Base-by-base conservation (phyloP, 306 rosid genomes). In the Herpetospermum pedunculosum region DNA sequence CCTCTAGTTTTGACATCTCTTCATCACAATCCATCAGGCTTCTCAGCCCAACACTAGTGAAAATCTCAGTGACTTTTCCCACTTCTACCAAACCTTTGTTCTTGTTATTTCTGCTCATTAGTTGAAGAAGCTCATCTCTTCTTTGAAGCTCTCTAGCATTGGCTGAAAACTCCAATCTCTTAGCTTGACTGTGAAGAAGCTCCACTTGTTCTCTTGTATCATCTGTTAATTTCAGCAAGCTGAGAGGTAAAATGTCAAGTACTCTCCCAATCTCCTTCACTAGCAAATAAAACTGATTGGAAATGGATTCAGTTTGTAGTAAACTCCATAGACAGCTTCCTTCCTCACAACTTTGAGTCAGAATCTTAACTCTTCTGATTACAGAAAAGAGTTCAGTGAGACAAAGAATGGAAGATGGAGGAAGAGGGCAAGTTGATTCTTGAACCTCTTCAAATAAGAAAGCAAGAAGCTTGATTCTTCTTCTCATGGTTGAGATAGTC, bases 181-280 rank as follows among this genome's bases (percentile, higher is more conserved):
- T 94, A 4, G 94, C 81, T 70, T 94, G 98, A 72, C 79, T 88
- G 72, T 86, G 92, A 41, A 94, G 90, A 75, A 94, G 88, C 84
- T 89, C 94, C 70, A 94, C 84, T 82, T 94, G 98, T 78, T 91
- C 98, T 47, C 81, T 65, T 19, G 75, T 76, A 84, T 94, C 98
- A 28, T 82, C 76, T 13, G 96, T 81, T 26, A 89, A 41, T 29
- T 82, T 78, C 6, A 94, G 92, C 84, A 94, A 88, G 25, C 84
- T 85, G 71, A 94, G 79, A 28, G 98, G 97, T 16, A 94, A 84
- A 50, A 91, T 91, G 73, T 91, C 97, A 67, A 89, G 88, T 3
- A 96, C 95, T 8, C 92, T 91, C 77, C 92, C 96, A 84, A 94
- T 76, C 76, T 94, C 97, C 76, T 88, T 94, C 3, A 83, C 96